Evolutionary conservation across 225 moss, liverwort and hornwort genomes (phyloP), one percentile per base, ranked within the genome.

Genomic region (Polytrichum formosum): DNA sequence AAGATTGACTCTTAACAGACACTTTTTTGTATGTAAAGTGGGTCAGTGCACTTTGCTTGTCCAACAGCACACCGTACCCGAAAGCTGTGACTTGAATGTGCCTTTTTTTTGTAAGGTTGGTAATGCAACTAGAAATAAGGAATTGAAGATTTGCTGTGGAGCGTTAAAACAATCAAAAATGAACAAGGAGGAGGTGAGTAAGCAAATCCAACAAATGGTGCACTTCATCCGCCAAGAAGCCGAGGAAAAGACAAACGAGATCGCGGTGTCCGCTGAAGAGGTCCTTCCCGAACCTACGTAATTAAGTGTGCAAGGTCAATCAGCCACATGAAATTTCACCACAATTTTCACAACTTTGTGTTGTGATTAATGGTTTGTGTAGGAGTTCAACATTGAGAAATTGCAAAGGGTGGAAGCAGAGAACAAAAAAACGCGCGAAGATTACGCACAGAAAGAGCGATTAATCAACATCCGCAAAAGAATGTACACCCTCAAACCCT

Each of bases 161-260:
- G 46, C 16, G 16, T 13, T 37, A 37, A 37, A 37, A 10, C 9
- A 10, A 46, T 16, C 2, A 46, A 96, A 76, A 68, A 96, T 96
- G 96, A 90, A 96, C 72, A 91, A 90, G 56, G 61, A 64, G 29
- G 87, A 91, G 31, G 90, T 96, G 46, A 75, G 78, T 5, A 91
- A 76, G 77, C 93, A 91, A 66, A 87, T 96, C 71, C 90, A 96
- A 84, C 96, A 96, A 81, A 93, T 96, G 96, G 96, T 96, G 33
- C 90, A 86, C 18, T 96, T 93, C 65, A 96, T 96, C 31, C 93
- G 75, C 72, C 90, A 96, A 76, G 93, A 96, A 68, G 93, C 93
- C 30, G 89, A 93, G 71, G 96, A 96, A 78, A 96, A 93, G 76
- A 91, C 90, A 30, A 93, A 90, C 69, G 96, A 96, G 77, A 93